Conservation (phyloP, 768 basidiomycete species). For the Leucocoprinus birnbaumii region DNA sequence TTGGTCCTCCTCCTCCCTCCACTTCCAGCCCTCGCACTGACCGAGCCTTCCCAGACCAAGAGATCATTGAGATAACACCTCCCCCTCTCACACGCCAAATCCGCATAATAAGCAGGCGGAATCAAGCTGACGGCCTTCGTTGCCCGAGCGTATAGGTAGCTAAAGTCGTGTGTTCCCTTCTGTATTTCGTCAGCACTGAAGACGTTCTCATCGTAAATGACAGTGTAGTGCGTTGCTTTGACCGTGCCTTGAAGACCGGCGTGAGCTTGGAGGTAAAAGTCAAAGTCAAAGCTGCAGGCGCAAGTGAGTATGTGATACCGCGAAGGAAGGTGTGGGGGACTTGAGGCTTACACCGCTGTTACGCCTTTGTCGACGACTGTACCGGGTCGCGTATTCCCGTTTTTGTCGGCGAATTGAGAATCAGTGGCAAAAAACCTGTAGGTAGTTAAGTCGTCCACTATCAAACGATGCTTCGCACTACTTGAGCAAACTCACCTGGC, state of each 20-base stretch:
- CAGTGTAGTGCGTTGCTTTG: conserved; percentile 74
- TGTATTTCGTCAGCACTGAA: conserved; percentile 74
- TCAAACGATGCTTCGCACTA: not conserved
- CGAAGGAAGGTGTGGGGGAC: not conserved
- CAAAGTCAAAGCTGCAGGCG: conserved; percentile 51
- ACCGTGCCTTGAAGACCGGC: conserved; percentile 70
- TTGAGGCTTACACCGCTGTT: conserved; percentile 53
- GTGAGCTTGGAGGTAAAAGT: conserved; percentile 73
- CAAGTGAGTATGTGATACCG: not conserved
- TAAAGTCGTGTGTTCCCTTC: conserved; percentile 62
- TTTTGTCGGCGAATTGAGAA: conserved; percentile 47
- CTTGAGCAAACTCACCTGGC: conserved; percentile 38
- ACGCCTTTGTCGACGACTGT: conserved; percentile 81
- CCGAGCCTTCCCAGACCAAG: conserved; percentile 45
- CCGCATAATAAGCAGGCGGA: conserved; percentile 79
- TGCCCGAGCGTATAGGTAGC: conserved; percentile 79
- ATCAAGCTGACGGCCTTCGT: conserved; percentile 83
- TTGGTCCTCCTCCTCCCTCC: conserved; percentile 23
- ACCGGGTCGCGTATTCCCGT: conserved; percentile 77
- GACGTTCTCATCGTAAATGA: conserved; percentile 74
- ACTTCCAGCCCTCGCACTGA: conserved; percentile 5
- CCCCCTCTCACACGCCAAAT: conserved; percentile 80
- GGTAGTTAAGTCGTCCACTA: not conserved
- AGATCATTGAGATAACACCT: conserved; percentile 75
- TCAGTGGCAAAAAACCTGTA: conserved; percentile 55